Conservation (phyloP, 164 flowering plant species). For the Aristolochia fimbriata region DNA sequence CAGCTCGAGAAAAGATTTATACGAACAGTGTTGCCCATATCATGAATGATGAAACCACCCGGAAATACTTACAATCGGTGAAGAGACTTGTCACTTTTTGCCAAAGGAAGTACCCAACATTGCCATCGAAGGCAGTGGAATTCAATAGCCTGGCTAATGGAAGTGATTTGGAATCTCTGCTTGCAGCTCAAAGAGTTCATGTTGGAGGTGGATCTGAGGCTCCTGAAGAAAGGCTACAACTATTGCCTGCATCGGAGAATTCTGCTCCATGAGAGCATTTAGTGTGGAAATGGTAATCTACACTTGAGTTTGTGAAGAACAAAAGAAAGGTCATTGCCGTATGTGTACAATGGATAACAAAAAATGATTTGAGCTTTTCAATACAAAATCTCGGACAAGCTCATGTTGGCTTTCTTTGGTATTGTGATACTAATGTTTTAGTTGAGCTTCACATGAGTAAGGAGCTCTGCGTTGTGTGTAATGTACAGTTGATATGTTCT, state of each 20-base stretch:
- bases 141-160: conserved; percentile 98
- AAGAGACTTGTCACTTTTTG: conserved; percentile 92
- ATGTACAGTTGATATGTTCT: too few species aligned
- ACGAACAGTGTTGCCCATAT: conserved; percentile 98
- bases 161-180: conserved; percentile 80
- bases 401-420: too few species aligned
- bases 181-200: conserved; percentile 46
- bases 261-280: too few species aligned
- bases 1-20: conserved; percentile 97
- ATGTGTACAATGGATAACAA: too few species aligned
- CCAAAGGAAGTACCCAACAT: conserved; percentile 83
- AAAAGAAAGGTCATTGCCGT: too few species aligned
- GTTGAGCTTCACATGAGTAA: too few species aligned
- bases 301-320: too few species aligned
- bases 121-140: conserved; percentile 96
- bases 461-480: too few species aligned
- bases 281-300: too few species aligned
- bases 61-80: conserved; percentile 89
- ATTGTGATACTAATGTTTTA: too few species aligned
- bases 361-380: too few species aligned
- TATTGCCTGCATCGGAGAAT: conserved; percentile 38
- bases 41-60: conserved; percentile 98
- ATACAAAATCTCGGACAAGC: too few species aligned
- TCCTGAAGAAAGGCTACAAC: neutral
- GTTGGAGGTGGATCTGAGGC: conserved; percentile 10